Percentiles rank a stretch among this genome's conserved stretches.
These are phyloP conservation scores for Atkinsonella hypoxylon DNA, from an alignment of 2,329 filamentous ascomycete genomes.

Conservation along the genomic window DNA sequence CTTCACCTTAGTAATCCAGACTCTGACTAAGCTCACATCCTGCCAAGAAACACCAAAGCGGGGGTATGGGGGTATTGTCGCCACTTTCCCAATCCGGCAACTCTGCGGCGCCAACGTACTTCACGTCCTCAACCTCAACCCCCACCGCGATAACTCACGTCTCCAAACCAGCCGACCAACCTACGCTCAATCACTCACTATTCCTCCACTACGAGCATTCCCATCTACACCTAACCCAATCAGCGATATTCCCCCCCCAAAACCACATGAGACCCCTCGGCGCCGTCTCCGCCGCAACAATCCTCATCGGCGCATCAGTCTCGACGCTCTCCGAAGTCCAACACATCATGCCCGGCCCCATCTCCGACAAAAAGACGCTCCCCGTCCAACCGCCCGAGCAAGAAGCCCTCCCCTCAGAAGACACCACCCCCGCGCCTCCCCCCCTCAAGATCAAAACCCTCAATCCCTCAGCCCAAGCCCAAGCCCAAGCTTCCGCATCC, in stretches of 20 bases:
- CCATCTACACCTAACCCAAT: too few species aligned
- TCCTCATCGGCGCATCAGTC: too few species aligned
- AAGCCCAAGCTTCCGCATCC: constrained; percentile 10
- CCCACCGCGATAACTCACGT: too few species aligned
- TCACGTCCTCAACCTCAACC: background rate
- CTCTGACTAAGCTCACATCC: too few species aligned
- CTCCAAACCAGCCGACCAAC: too few species aligned
- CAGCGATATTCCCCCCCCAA: too few species aligned
- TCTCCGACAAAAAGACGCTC: background rate
- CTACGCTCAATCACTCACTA: too few species aligned
- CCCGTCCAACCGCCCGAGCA: background rate
- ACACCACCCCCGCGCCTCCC: background rate
- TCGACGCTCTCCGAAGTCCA: background rate
- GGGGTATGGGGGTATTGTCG: background rate
- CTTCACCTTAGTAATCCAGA: too few species aligned
- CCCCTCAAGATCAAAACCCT: constrained; percentile 5
- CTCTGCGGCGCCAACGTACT: background rate
- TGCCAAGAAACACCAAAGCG: background rate
- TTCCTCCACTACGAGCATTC: too few species aligned
- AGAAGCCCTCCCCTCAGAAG: background rate
- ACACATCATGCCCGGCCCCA: background rate
- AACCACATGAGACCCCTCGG: background rate
- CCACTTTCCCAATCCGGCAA: background rate
- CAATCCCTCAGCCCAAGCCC: constrained; percentile 2
- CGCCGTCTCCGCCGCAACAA: background rate